These are phyloP conservation scores for Candida qinlingensis DNA, from an alignment of 805 yeast genomes.

Conservation along the genomic window DNA sequence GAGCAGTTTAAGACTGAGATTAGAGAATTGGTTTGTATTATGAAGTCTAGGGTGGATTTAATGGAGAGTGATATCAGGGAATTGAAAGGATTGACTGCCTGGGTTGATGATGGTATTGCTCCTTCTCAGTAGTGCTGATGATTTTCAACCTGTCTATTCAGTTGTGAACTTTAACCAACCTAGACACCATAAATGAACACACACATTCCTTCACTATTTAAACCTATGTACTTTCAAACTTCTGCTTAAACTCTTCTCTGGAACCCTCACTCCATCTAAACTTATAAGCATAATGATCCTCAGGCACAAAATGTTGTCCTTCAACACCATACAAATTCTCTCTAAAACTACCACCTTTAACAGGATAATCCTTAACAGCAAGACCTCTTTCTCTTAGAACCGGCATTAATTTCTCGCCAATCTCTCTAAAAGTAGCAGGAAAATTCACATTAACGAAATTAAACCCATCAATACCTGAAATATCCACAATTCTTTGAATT, in stretches of 20 bases:
- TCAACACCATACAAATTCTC: slow-evolving; percentile 25
- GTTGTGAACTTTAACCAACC: too few relatives aligned
- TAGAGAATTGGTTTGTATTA: too few relatives aligned
- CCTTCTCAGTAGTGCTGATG: too few relatives aligned
- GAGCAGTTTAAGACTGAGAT: too few relatives aligned
- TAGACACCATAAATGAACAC: too few relatives aligned
- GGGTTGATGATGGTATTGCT: too few relatives aligned
- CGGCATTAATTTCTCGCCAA: slow-evolving; percentile 32
- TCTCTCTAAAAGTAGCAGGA: slow-evolving; percentile 35
- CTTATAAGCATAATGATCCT: slow-evolving; percentile 14
- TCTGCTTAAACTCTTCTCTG: neutral
- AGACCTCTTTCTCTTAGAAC: slow-evolving; percentile 31
- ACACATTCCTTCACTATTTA: too few relatives aligned
- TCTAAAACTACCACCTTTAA: slow-evolving; percentile 30
- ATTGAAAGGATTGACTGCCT: too few relatives aligned
- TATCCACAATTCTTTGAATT: slow-evolving; percentile 33
- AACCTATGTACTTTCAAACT: neutral
- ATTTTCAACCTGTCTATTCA: too few relatives aligned
- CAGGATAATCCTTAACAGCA: slow-evolving; percentile 31
- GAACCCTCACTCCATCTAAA: slow-evolving; percentile 14
- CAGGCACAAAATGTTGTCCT: slow-evolving; percentile 15
- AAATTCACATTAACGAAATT: slow-evolving; percentile 31
- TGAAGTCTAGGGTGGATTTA: too few relatives aligned
- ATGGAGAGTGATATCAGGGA: too few relatives aligned
- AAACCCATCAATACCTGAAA: slow-evolving; percentile 39